Evolutionary conservation across 2,329 filamentous ascomycete genomes (phyloP).

Genomic region (Diplodia seriata): DNA sequence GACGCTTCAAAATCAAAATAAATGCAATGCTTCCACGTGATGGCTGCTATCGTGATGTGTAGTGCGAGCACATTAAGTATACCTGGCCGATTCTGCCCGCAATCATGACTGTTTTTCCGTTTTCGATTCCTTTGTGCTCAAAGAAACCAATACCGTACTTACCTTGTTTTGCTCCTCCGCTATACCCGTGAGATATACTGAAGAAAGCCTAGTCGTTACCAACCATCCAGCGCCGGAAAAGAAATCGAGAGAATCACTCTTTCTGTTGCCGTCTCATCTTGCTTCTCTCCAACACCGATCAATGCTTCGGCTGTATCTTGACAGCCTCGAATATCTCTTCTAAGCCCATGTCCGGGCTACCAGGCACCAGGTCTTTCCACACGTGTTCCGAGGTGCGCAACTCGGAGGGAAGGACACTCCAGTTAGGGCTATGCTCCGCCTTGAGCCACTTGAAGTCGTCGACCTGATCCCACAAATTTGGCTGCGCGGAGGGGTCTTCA

Average conservation of each 20-base stretch:
- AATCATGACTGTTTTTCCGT: neutral
- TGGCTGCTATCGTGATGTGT: neutral
- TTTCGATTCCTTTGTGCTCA: neutral
- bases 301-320: conserved; percentile 22
- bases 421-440: conserved; percentile 84
- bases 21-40: neutral
- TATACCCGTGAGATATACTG: neutral
- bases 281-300: neutral
- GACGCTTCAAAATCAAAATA: neutral
- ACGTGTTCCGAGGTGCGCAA: conserved; percentile 66
- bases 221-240: neutral
- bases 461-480: conserved; percentile 85
- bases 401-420: conserved; percentile 70
- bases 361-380: conserved; percentile 74
- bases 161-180: neutral
- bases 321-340: conserved; percentile 67
- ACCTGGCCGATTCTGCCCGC: conserved; percentile 15
- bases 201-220: neutral
- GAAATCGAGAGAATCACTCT: neutral
- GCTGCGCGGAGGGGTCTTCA: conserved; percentile 27
- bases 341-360: conserved; percentile 66
- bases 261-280: neutral
- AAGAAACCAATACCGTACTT: neutral
- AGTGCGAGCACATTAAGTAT: neutral
- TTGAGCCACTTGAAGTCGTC: conserved; percentile 99